Percentiles rank a stretch among this genome's conserved stretches.
phyloP scores from a whole-genome alignment of 768 basidiomycete species.

The Leucosporidium creatinivorum region DNA sequence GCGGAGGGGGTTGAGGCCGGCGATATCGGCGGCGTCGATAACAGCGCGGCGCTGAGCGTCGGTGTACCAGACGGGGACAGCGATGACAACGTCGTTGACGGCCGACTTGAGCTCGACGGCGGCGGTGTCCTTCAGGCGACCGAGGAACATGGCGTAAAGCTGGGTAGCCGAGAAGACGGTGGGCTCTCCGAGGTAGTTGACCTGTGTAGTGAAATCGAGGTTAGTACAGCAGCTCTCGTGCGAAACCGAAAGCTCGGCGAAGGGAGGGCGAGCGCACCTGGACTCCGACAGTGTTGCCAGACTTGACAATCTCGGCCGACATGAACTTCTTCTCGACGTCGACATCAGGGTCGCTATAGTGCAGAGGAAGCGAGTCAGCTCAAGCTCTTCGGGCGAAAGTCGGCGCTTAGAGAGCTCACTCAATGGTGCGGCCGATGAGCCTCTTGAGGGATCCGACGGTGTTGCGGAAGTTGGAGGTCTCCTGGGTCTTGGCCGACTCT shows the following conservation, averaged over 20 bases:
- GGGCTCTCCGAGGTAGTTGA: slow-evolving; percentile 77
- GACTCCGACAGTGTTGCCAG: slow-evolving; percentile 69
- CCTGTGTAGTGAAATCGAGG: slow-evolving; percentile 47
- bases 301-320: slow-evolving; percentile 77
- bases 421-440: slow-evolving; percentile 69
- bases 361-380: background rate
- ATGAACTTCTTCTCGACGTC: slow-evolving; percentile 85
- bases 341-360: slow-evolving; percentile 64
- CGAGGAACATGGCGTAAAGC: slow-evolving; percentile 82
- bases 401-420: slow-evolving; percentile 7
- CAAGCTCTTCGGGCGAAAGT: fast-evolving
- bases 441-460: slow-evolving; percentile 90
- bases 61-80: slow-evolving; percentile 95
- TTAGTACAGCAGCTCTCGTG: background rate
- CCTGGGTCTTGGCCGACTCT: slow-evolving; percentile 92
- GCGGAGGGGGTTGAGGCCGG: slow-evolving; percentile 80
- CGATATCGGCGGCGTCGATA: slow-evolving; percentile 81
- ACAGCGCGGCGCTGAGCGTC: slow-evolving; percentile 85
- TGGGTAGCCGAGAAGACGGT: slow-evolving; percentile 78
- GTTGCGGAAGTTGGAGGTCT: slow-evolving; percentile 96
- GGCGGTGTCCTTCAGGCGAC: slow-evolving; percentile 82
- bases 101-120: slow-evolving; percentile 72
- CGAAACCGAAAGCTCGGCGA: background rate
- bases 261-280: slow-evolving; percentile 57
- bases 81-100: slow-evolving; percentile 87